A percentile compares a stretch with the other conserved stretches of the same genome.
phyloP scores from a whole-genome alignment of 768 basidiomycete genomes.

The Suillus spraguei region DNA sequence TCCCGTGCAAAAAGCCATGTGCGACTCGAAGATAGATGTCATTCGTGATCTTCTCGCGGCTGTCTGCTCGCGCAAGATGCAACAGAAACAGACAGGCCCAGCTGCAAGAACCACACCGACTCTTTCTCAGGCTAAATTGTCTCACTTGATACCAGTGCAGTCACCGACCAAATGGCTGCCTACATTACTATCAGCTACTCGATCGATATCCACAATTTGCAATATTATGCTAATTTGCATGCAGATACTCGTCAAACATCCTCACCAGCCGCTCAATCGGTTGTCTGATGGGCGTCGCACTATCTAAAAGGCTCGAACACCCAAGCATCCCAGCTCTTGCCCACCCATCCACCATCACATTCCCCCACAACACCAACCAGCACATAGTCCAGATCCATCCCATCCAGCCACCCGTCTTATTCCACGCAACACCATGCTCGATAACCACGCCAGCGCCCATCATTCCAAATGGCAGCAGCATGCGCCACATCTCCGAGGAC shows the following conservation, averaged over 20 bases:
- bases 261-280: constrained; percentile 16
- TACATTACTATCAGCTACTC: not conserved
- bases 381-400: constrained; percentile 40
- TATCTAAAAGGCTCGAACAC: constrained; percentile 14
- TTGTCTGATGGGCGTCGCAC: constrained; percentile 11
- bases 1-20: not conserved
- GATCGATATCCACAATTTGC: too few relatives aligned
- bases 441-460: constrained; percentile 53
- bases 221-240: not conserved
- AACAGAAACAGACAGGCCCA: not conserved
- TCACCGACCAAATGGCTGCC: not conserved
- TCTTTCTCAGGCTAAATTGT: not conserved
- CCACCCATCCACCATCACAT: constrained; percentile 26
- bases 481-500: constrained; percentile 43
- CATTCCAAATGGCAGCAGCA: constrained; percentile 54
- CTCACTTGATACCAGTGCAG: not conserved
- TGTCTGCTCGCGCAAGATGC: not conserved
- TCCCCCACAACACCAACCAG: constrained; percentile 29
- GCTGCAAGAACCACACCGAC: not conserved
- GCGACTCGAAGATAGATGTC: not conserved
- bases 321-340: constrained; percentile 17
- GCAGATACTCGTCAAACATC: constrained; percentile 20
- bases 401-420: constrained; percentile 29
- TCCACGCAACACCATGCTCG: constrained; percentile 39
- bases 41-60: not conserved